Evolutionary conservation across 805 yeast genomes (phyloP), one percentile per base, ranked within the genome.

Genomic region (Myxozyma nipponensis): DNA sequence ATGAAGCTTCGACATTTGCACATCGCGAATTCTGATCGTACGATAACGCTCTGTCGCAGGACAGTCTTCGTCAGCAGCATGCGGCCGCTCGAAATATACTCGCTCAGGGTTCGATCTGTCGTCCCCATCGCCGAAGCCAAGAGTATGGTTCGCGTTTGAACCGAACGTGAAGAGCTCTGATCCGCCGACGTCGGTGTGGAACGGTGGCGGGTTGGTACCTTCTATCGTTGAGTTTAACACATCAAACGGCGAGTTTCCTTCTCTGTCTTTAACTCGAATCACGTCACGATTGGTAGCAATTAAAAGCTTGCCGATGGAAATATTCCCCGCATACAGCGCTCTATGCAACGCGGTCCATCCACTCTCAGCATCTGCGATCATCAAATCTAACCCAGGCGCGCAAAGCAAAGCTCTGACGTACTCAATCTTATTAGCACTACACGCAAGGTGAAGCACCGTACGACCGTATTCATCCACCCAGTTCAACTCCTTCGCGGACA

Each of bases 311-410:
- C 83, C 81, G 62, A 84, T 76, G 18, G 75, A 62, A 38, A 83
- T 67, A 47, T 83, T 72, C 30, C 81, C 84, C 54, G 77, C 69
- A 57, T 72, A 78, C 13, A 85, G 69, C 3, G 88, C 79, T 52
- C 81, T 77, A 65, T 90, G 96, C 25, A 90, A 70, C 23, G 87
- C 79, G 39, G 86, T 84, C 84, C 95, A 89, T 1, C 87, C 84
- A 62, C 79, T 86, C 66, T 89, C 96, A 46, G 70, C 71, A 65
- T 90, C 96, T 1, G 72, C 67, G 0, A 75, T 60, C 2, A 68
- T 59, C 1, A 74, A 58, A 46, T 81, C 79, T 21, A 77, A 62
- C 17, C 75, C 73, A 6, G 75, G 72, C 54, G 76, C 75, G 46
- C 71, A 72, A 36, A 84, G 65, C 5, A 84, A 56, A 21, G 69